Conservation (phyloP, 83 land plant species). For the Diphasiastrum complanatum region DNA sequence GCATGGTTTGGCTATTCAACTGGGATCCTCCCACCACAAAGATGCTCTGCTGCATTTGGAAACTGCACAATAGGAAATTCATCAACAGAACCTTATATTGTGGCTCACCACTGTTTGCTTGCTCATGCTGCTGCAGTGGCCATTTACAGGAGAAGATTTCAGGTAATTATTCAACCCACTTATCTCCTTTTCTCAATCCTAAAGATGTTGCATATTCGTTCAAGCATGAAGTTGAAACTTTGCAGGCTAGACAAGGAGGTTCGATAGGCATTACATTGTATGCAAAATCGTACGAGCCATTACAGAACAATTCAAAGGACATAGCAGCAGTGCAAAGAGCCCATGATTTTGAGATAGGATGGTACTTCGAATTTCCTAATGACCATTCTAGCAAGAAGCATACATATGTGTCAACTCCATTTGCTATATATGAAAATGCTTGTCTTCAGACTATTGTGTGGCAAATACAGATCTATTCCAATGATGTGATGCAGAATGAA, state of each 20-base stretch:
- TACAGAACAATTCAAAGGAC: conserved; percentile 37
- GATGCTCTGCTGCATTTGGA: conserved; percentile 41
- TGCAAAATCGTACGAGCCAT: conserved; percentile 30
- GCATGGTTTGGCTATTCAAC: conserved; percentile 10
- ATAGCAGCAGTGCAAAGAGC: conserved; percentile 43
- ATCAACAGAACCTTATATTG: conserved; percentile 54
- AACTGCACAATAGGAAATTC: conserved; percentile 50
- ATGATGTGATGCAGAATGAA: too few species aligned
- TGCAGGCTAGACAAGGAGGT: conserved; percentile 46
- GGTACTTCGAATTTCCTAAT: too few species aligned
- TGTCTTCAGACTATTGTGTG: too few species aligned
- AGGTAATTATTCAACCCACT: conserved; percentile 21
- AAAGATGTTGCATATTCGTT: background rate
- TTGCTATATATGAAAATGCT: too few species aligned
- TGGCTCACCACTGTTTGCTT: conserved; percentile 44
- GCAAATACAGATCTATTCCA: too few species aligned
- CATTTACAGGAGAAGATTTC: conserved; percentile 42
- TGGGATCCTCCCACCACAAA: conserved; percentile 22
- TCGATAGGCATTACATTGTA: conserved; percentile 41
- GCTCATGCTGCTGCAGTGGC: conserved; percentile 58
- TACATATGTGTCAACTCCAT: too few species aligned
- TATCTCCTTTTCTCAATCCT: background rate
- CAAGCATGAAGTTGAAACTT: background rate
- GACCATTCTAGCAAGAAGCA: too few species aligned
- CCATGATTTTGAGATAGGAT: conserved; percentile 46